Base-by-base conservation (phyloP, 2,329 filamentous ascomycete genomes). In the Aureobasidium zeae region DNA sequence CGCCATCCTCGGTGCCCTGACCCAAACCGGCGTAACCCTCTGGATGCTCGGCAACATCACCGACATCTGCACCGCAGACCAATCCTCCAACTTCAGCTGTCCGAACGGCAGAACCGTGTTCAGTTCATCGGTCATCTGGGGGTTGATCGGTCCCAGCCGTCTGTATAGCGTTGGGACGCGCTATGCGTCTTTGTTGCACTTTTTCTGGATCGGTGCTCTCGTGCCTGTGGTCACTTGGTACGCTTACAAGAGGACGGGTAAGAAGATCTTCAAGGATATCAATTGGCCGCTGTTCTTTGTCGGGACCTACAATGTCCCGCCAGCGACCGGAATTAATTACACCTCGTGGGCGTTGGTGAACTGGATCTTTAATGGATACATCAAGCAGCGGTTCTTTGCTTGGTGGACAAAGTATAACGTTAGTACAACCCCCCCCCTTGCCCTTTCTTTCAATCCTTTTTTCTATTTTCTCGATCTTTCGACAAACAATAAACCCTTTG, bases 351-450 rank as follows among this genome's bases (percentile, higher is more conserved):
- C 82, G 0, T 64, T 93, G n/a, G 83, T 91, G 12, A 91, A 83
- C 65, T 91, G 82, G 61, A 52, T 84, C 32, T 93, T 93, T 70
- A 93, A 93, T 60, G 79, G 81, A 58, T 61, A 81, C 48, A 72
- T 91, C 55, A 79, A 79, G 58, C 75, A 76, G 22, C 71, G 79
- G 21, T 80, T 77, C 13, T 71, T 69, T 17, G 77, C 76, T 2
- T 93, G 86, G 86, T 91, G 86, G 86, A 77, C 78, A 32, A 91
- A 91, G 63, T 93, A 93, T 60, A 88, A 83, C 26, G 85, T 89
- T 83, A 3, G 67, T 91, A 43, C n/a, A n/a, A n/a, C n/a, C n/a
- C n/a, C n/a, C n/a, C n/a, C n/a, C n/a, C n/a, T n/a, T n/a, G n/a
- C n/a, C n/a, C n/a, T n/a, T n/a, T n/a, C n/a, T n/a, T n/a, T n/a